A percentile compares a stretch with the other conserved stretches of the same genome.
Evolutionary conservation across 352 stramenopile species (phyloP).

Genomic region (Peronosclerospora sorghi): DNA sequence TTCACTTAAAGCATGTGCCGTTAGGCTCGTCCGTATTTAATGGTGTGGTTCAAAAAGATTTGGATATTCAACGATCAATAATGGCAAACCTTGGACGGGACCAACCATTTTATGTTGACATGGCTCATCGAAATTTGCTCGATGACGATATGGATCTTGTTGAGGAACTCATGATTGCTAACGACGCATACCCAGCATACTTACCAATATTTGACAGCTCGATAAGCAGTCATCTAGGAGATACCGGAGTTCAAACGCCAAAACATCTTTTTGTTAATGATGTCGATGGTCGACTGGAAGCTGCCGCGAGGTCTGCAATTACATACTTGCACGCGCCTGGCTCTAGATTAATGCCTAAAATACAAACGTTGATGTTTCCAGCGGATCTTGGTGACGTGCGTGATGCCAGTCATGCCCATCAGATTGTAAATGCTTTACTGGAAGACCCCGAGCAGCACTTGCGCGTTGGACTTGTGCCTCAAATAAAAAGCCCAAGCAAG

Average conservation of each 20-base stretch:
- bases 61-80: slow-evolving; percentile 62
- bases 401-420: slow-evolving; percentile 44
- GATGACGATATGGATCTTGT: slow-evolving; percentile 60
- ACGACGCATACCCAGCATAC: slow-evolving; percentile 56
- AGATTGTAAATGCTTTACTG: slow-evolving; percentile 46
- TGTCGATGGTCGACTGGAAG: slow-evolving; percentile 44
- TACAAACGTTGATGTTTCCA: slow-evolving; percentile 58
- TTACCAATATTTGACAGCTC: slow-evolving; percentile 47
- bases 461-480: slow-evolving; percentile 49
- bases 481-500: slow-evolving; percentile 12
- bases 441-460: slow-evolving; percentile 55
- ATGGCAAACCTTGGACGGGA: slow-evolving; percentile 75
- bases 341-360: slow-evolving; percentile 45
- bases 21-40: slow-evolving; percentile 78
- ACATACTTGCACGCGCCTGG: slow-evolving; percentile 45
- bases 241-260: slow-evolving; percentile 8
- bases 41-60: slow-evolving; percentile 56
- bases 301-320: slow-evolving; percentile 30
- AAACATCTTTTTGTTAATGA: slow-evolving; percentile 52
- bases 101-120: slow-evolving; percentile 59
- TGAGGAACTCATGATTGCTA: slow-evolving; percentile 40
- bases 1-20: slow-evolving; percentile 70
- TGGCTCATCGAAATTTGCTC: slow-evolving; percentile 44
- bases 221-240: slow-evolving; percentile 11
- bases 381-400: slow-evolving; percentile 37